A percentile compares a stretch with the other conserved stretches of the same genome.
Conservation (phyloP, 768 basidiomycete genomes). For the Mycena chlorophos region DNA sequence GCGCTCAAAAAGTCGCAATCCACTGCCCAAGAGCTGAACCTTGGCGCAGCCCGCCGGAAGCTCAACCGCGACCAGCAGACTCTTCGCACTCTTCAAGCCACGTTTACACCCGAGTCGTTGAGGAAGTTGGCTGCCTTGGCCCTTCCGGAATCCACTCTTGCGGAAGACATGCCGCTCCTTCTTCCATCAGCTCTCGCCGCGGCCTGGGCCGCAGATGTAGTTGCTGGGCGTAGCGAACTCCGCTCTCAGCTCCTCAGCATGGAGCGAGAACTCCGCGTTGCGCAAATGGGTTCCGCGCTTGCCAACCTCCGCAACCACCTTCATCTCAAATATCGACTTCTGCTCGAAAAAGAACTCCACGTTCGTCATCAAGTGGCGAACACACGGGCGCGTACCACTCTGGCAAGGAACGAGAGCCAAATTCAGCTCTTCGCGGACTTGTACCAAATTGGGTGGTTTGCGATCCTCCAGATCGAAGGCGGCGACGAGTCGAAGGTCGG, state of each 20-base stretch:
- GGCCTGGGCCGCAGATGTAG: not conserved
- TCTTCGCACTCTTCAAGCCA: slow-evolving; percentile 3
- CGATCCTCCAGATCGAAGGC: not conserved
- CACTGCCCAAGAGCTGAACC: not conserved
- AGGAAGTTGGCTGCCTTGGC: not conserved
- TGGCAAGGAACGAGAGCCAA: slow-evolving; percentile 3
- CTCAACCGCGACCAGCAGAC: not conserved
- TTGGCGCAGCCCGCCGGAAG: not conserved
- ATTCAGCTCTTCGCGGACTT: not conserved
- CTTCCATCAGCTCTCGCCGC: slow-evolving; percentile 4
- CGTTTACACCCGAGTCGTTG: slow-evolving; percentile 4
- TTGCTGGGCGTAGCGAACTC: not conserved
- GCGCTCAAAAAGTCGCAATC: not conserved
- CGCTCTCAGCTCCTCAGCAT: not conserved
- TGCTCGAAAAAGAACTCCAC: slow-evolving; percentile 26
- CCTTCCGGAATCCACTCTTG: not conserved
- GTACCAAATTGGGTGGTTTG: not conserved
- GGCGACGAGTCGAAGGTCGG: not conserved
- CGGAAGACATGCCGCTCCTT: not conserved
- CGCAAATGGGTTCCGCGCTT: slow-evolving; percentile 8
- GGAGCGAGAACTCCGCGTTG: not conserved
- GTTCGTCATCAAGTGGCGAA: slow-evolving; percentile 24
- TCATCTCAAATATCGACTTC: slow-evolving; percentile 19
- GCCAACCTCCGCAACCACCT: slow-evolving; percentile 20
- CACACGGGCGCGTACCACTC: slow-evolving; percentile 6